These are phyloP conservation scores for Coprinopsis sp. DNA, from an alignment of 768 basidiomycete species.

Conservation along the genomic window DNA sequence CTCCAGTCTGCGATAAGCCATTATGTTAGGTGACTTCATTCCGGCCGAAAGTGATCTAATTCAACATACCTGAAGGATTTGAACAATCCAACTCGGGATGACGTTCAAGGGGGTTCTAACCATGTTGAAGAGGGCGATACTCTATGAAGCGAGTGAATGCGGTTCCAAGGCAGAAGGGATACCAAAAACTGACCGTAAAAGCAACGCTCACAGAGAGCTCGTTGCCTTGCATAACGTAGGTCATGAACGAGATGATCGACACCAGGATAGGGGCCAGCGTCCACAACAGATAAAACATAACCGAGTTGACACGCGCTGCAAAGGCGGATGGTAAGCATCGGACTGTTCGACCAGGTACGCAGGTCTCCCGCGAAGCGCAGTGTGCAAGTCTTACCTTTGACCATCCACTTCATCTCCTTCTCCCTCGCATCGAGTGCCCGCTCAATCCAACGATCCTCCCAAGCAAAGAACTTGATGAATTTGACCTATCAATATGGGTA, in stretches of 20 bases:
- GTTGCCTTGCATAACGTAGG: constrained; percentile 66
- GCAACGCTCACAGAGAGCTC: constrained; percentile 75
- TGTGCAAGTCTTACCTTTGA: constrained; percentile 45
- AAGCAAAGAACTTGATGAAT: constrained; percentile 83
- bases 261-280: constrained; percentile 72
- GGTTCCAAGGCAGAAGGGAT: neutral
- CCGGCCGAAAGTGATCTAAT: too few relatives aligned
- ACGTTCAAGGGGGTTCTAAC: constrained; percentile 74
- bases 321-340: too few relatives aligned
- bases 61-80: constrained; percentile 54
- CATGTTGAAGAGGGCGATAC: constrained; percentile 85
- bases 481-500: constrained; percentile 40
- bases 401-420: constrained; percentile 72
- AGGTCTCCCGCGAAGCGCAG: neutral
- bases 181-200: constrained; percentile 59
- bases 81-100: constrained; percentile 76
- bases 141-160: constrained; percentile 26
- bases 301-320: constrained; percentile 63
- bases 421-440: constrained; percentile 60
- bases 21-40: neutral
- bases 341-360: too few relatives aligned
- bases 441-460: constrained; percentile 73
- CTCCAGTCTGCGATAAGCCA: constrained; percentile 39
- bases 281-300: constrained; percentile 73
- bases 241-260: constrained; percentile 75